phyloP scores from a whole-genome alignment of 108 stramenopile species.

The Skeletonema grethae region DNA sequence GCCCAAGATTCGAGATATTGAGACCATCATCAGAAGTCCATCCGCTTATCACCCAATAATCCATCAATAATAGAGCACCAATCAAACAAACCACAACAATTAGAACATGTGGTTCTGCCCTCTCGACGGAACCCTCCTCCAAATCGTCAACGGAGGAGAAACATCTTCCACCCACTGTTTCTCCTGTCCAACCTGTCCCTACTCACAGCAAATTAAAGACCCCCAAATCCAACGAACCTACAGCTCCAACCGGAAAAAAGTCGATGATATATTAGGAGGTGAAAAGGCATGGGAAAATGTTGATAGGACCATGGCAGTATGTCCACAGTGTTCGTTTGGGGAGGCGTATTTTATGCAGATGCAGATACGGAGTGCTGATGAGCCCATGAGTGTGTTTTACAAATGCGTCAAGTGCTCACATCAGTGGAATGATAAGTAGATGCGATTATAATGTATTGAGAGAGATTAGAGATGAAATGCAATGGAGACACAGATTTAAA shows the following conservation, averaged over 20 bases:
- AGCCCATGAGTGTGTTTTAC: constrained; percentile 98
- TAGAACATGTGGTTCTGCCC: constrained; percentile 88
- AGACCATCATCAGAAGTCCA: no score
- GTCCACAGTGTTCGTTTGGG: constrained; percentile 85
- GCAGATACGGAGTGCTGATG: constrained; percentile 95
- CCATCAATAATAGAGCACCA: no score
- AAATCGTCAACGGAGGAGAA: constrained; percentile 43
- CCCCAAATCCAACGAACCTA: constrained; percentile 36
- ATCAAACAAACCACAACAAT: no score
- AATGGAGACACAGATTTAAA: neutral
- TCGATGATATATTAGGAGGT: constrained; percentile 97
- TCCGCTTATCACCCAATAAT: no score
- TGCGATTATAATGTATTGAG: neutral
- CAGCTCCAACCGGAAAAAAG: constrained; percentile 74
- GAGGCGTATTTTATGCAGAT: constrained; percentile 99
- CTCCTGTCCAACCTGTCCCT: constrained; percentile 86
- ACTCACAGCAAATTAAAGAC: constrained; percentile 56
- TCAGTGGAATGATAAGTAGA: constrained; percentile 93
- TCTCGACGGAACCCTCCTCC: constrained; percentile 82
- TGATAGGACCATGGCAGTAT: constrained; percentile 90
- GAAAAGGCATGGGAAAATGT: constrained; percentile 98
- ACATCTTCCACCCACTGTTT: constrained; percentile 46
- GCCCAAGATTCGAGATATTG: no score
- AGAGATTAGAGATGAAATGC: neutral
- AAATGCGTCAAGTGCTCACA: constrained; percentile 89